Percentiles rank a stretch among this genome's conserved stretches.
phyloP scores from a whole-genome alignment of 176 grass and related monocot genomes.

The Zizania latifolia region DNA sequence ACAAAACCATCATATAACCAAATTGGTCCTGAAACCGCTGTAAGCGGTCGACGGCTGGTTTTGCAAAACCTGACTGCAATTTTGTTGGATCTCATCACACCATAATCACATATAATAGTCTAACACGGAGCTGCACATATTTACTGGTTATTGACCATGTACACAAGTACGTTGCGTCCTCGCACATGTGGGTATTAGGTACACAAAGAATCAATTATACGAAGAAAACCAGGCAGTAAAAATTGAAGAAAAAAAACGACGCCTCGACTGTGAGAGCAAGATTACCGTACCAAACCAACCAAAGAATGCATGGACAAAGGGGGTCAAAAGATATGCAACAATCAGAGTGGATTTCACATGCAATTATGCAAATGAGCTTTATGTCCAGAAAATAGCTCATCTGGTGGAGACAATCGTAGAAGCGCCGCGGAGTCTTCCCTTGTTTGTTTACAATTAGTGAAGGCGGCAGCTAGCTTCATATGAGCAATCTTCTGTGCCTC shows the following conservation, averaged over 20 bases:
- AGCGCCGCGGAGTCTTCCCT: neutral
- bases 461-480: constrained; percentile 6
- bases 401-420: neutral
- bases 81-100: neutral
- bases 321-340: constrained; percentile 3
- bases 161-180: neutral
- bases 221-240: neutral
- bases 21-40: too few relatives aligned
- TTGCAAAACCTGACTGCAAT: too few relatives aligned
- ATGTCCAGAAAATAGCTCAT: constrained; percentile 21
- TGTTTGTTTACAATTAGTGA: neutral
- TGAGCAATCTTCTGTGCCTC: constrained; percentile 46
- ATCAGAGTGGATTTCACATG: neutral
- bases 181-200: neutral
- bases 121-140: neutral
- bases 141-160: neutral
- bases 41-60: too few relatives aligned
- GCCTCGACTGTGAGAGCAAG: neutral
- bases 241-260: neutral
- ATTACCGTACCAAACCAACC: constrained; percentile 12
- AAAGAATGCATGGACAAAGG: constrained; percentile 23
- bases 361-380: constrained; percentile 14
- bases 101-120: neutral
- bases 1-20: too few relatives aligned
- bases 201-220: neutral